A percentile compares a stretch with the other conserved stretches of the same genome.
phyloP scores from a whole-genome alignment of 257 asterid species.

The Solanum gracilifrons region DNA sequence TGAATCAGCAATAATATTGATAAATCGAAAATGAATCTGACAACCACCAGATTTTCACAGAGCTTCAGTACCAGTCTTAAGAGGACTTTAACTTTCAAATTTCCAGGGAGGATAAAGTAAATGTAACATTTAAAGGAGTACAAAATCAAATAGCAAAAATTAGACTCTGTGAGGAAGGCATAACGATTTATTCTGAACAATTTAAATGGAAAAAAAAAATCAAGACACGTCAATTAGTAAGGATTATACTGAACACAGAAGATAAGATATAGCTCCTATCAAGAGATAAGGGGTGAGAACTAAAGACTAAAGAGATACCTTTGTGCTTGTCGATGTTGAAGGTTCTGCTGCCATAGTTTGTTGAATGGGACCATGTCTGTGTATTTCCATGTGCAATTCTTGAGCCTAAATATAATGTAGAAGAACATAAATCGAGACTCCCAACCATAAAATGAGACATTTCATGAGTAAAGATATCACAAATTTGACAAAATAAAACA shows the following conservation, averaged over 20 bases:
- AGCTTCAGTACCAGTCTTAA: background rate
- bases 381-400: too few species aligned
- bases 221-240: background rate
- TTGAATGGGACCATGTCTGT: slow-evolving; percentile 55
- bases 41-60: background rate
- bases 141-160: background rate
- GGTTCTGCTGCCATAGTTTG: slow-evolving; percentile 72
- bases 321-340: slow-evolving; percentile 55
- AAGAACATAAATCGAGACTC: background rate
- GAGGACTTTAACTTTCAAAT: background rate
- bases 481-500: background rate
- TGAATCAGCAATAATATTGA: background rate
- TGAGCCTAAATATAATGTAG: slow-evolving; percentile 46
- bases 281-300: background rate
- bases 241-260: background rate
- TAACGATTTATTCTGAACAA: background rate
- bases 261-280: background rate
- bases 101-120: background rate
- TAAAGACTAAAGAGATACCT: slow-evolving; percentile 23
- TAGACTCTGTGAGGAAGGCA: background rate
- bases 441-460: background rate
- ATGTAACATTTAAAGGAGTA: background rate
- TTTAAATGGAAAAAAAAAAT: background rate
- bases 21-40: background rate
- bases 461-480: background rate